Evolutionary conservation across 352 stramenopile species (phyloP).

Genomic region (Phytophthora europaea): DNA sequence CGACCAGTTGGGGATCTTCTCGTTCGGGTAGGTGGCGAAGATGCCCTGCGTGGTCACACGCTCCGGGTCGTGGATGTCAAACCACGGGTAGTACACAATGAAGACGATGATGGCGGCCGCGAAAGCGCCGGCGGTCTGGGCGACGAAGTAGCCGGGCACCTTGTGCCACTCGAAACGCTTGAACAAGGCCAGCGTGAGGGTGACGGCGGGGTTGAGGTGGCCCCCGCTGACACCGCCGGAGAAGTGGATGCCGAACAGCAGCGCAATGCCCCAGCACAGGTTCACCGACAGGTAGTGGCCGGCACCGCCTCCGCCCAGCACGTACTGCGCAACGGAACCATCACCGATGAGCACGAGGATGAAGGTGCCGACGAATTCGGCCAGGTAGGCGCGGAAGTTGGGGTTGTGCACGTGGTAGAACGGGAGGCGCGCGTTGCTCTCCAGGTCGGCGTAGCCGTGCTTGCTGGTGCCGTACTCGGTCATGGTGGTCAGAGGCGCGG

Average conservation of each 20-base stretch:
- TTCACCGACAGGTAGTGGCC: slow-evolving; percentile 66
- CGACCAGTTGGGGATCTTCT: slow-evolving; percentile 47
- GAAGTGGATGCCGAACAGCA: slow-evolving; percentile 72
- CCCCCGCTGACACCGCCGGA: slow-evolving; percentile 63
- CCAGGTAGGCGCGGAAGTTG: slow-evolving; percentile 62
- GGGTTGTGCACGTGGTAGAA: slow-evolving; percentile 45
- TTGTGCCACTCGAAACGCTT: slow-evolving; percentile 66
- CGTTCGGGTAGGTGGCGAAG: slow-evolving; percentile 64
- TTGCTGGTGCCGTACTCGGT: slow-evolving; percentile 50
- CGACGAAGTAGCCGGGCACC: slow-evolving; percentile 58
- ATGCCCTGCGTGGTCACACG: slow-evolving; percentile 50
- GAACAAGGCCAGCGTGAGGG: slow-evolving; percentile 61
- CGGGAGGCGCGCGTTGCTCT: slow-evolving; percentile 37
- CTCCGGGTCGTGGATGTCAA: slow-evolving; percentile 56
- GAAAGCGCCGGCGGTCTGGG: slow-evolving; percentile 61
- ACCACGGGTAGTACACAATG: slow-evolving; percentile 70
- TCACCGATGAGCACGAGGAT: slow-evolving; percentile 71
- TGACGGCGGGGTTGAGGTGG: slow-evolving; percentile 76
- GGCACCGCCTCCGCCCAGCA: slow-evolving; percentile 51
- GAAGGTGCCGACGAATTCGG: slow-evolving; percentile 74
- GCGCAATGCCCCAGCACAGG: slow-evolving; percentile 67
- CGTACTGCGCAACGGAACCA: slow-evolving; percentile 68
- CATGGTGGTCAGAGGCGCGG: slow-evolving; percentile 24
- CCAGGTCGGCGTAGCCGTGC: slow-evolving; percentile 40
- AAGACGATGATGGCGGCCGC: slow-evolving; percentile 55